Base-by-base conservation (phyloP, 2,329 filamentous ascomycete genomes). In the Claviceps spartinae region DNA sequence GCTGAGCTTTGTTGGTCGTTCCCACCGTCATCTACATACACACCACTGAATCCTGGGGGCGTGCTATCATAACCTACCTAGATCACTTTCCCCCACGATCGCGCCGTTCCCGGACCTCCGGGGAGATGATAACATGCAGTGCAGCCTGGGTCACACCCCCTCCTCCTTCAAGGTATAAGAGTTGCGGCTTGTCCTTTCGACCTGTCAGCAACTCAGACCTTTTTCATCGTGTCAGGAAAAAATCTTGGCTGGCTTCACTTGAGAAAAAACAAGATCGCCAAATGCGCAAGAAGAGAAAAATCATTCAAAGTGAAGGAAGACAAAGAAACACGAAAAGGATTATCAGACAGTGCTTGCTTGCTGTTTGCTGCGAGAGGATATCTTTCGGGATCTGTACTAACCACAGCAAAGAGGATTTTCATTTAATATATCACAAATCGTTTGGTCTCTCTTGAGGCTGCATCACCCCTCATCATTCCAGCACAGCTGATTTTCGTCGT, bases 51-150 rank as follows among this genome's bases (percentile, higher is more conserved):
- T 34, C 9, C 30, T 34, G 30, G 30, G 43, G 43, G 43, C 43
- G 43, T 45, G 43, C 43, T 43, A 43, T 43, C 41, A 42, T 20
- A 18, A 18, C 16, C 38, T n/a, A 18, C 38, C 40, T 8, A 22
- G 7, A 43, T 43, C 40, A 24, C 26, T 14, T 13, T 34, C 7
- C 16, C 26, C 43, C 51, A 49, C 37, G 52, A 53, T 50, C 45
- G 49, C 40, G 41, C 52, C 52, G 52, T 51, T 49, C 40, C 49
- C 52, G 52, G 52, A 54, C 52, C 52, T 34, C 49, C 49, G 43
- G 14, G 30, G 30, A 34, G 4, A n/a, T 24, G 43, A 45, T 45
- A 44, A 26, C 26, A 24, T 24, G 8, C 5, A 34, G 9, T 34
- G 30, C 14, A 24, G 34, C 1, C 20, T 14, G 4, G 18, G 26